phyloP scores from a whole-genome alignment of 164 flowering plant genomes.

The Vitis vinifera region ASM3070453v1 NC_081821.1:18280001-18280500 shows the following conservation, averaged over 20 bases:
- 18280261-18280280: conserved; percentile 42
- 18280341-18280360: conserved; percentile 27
- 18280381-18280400: neutral
- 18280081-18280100: too few species aligned
- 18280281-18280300: conserved; percentile 45
- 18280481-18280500: too few species aligned
- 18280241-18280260: conserved; percentile 28
- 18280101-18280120: too few species aligned
- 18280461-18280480: too few species aligned
- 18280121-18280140: neutral
- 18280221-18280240: conserved; percentile 31
- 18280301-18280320: conserved; percentile 26
- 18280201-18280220: conserved; percentile 35
- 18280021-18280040: too few species aligned
- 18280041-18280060: too few species aligned
- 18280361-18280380: conserved; percentile 1
- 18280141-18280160: conserved; percentile 1
- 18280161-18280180: neutral
- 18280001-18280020: too few species aligned
- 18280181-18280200: conserved; percentile 14
- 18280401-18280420: too few species aligned
- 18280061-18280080: too few species aligned
- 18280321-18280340: conserved; percentile 20
- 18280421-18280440: too few species aligned
- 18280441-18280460: too few species aligned